Base-by-base conservation (phyloP, 441 rosid species). In the Erysimum cheiri region DNA sequence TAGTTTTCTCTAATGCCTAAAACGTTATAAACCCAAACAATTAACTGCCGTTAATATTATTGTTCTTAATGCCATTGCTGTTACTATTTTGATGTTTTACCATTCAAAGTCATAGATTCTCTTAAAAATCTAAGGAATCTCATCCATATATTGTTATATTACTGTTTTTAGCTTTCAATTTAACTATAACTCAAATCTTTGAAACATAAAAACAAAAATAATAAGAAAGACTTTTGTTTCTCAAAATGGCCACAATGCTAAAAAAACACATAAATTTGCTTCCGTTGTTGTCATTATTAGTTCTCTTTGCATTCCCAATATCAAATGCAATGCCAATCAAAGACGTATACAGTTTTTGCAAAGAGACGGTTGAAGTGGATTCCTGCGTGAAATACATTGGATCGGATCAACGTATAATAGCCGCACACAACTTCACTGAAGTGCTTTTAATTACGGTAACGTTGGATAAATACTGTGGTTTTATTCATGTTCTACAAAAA, bases 271-370 rank as follows among this genome's bases (percentile, higher is more conserved):
- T 7, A 4, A 39, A 3, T 6, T 14, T 32, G 31, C 66, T 31
- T 29, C 0, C 40, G 3, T 31, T 31, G 29, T 15, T 44, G 39
- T 44, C 44, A 29, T 1, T 28, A 14, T 11, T 41, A 29, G 5
- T 29, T 36, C n/a, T 60, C n/a, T 43, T 43, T n/a, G 65, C n/a
- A 15, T 41, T 43, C 13, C 22, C 52, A 5, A 5, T 19, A 10
- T 11, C 65, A 43, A 28, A 29, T 9, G 39, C 65, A 17, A 60
- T 60, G 32, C 22, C 36, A 14, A 3, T 29, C 3, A 8, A 43
- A 60, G 65, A 60, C 4, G 3, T 60, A 13, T 1, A 43, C 22
- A 28, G 3, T 9, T 28, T 60, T 12, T 60, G 65, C 65, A 60
- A 40, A 13, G 39, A 43, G 14, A 40, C 65, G 4, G 4, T 4